Evolutionary conservation across 352 stramenopile species (phyloP).

Genomic region (Halophytophthora batemanensis): DNA sequence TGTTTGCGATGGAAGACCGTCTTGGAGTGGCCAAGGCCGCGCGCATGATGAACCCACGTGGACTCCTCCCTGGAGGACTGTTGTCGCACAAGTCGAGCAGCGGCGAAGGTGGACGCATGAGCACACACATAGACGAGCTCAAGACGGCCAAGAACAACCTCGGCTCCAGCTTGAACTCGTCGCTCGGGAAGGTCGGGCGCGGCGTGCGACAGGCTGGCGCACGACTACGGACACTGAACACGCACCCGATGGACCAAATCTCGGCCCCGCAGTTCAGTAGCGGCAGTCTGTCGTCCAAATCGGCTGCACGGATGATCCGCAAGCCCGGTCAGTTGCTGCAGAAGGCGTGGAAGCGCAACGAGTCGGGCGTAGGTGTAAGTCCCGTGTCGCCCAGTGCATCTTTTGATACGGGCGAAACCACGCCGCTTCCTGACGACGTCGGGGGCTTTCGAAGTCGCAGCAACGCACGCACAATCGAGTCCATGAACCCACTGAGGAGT

Average conservation of each 20-base stretch:
- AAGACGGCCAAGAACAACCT: slow-evolving; percentile 77
- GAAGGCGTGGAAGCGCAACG: slow-evolving; percentile 49
- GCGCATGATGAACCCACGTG: slow-evolving; percentile 46
- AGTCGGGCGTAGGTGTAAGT: no score
- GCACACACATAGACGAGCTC: slow-evolving; percentile 57
- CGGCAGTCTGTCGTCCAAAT: no score
- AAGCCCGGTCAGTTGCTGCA: slow-evolving; percentile 61
- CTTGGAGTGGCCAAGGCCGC: slow-evolving; percentile 48
- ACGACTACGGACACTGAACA: slow-evolving; percentile 58
- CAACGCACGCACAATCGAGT: slow-evolving; percentile 12
- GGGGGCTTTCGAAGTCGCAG: slow-evolving; percentile 14
- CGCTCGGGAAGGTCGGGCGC: slow-evolving; percentile 72
- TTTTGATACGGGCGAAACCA: slow-evolving; percentile 24
- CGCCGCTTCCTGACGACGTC: slow-evolving; percentile 18
- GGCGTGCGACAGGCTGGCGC: no score
- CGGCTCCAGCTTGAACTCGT: slow-evolving; percentile 68
- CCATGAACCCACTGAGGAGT: slow-evolving; percentile 22
- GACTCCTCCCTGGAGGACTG: slow-evolving; percentile 38
- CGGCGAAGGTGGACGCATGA: slow-evolving; percentile 20
- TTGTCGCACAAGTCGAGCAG: slow-evolving; percentile 30
- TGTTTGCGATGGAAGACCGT: slow-evolving; percentile 66
- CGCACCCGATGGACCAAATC: slow-evolving; percentile 42
- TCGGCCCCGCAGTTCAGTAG: slow-evolving; percentile 23
- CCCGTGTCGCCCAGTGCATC: slow-evolving; percentile 21
- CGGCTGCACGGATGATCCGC: slow-evolving; percentile 74